Evolutionary conservation across 2,329 filamentous ascomycete genomes (phyloP).

Genomic region (Colletotrichum noveboracense): DNA sequence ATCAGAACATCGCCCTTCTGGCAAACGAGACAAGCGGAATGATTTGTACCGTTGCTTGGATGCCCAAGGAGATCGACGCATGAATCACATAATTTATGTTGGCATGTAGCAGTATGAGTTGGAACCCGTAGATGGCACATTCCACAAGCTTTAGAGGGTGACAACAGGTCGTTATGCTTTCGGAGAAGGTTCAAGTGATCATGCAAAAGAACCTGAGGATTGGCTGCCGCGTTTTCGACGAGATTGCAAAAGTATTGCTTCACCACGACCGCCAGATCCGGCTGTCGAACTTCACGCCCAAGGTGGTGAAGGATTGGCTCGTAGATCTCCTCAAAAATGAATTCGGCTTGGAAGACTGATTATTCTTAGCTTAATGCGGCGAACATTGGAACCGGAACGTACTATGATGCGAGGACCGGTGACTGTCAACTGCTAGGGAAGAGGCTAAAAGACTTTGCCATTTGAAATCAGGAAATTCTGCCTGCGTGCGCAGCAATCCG

Average conservation of each 20-base stretch:
- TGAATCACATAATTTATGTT: neutral
- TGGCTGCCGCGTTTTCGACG: neutral
- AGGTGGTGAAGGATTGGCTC: neutral
- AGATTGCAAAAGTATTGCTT: neutral
- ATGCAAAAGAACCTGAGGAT: neutral
- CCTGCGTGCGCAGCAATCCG: neutral
- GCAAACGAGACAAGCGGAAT: neutral
- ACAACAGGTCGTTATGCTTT: neutral
- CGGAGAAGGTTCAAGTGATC: neutral
- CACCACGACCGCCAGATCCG: neutral
- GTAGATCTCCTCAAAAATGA: neutral
- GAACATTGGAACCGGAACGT: neutral
- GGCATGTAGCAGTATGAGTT: neutral
- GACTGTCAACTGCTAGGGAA: neutral
- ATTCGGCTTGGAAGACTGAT: neutral
- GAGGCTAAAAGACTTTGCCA: neutral
- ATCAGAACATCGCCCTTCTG: neutral
- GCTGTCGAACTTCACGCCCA: neutral
- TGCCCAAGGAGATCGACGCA: neutral
- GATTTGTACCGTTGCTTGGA: neutral
- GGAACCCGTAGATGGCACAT: neutral
- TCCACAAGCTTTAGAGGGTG: neutral
- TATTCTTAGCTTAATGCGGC: neutral
- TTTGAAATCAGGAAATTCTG: neutral
- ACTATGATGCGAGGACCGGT: neutral